These are phyloP conservation scores for Globisporangium irregulare DNA, from an alignment of 352 stramenopile species.

Conservation along the genomic window DNA sequence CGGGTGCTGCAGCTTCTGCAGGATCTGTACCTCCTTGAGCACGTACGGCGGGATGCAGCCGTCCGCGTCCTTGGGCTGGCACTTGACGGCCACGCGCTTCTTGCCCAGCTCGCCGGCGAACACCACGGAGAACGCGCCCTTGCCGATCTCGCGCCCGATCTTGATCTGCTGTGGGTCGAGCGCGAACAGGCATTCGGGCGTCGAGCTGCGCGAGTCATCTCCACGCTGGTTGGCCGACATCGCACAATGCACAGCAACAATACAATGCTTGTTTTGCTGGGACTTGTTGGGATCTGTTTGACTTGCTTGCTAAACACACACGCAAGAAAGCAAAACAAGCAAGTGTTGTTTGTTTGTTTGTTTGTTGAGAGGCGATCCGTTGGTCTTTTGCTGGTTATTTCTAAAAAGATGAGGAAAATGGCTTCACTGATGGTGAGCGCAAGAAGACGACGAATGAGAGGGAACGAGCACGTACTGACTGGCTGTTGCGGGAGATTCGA, in stretches of 20 bases:
- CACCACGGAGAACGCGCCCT: conserved; percentile 82
- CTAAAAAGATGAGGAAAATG: conserved; percentile 3
- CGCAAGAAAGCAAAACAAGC: neutral
- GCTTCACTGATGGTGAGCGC: conserved; percentile 14
- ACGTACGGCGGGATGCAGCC: conserved; percentile 73
- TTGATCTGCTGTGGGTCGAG: conserved; percentile 61
- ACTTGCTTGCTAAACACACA: conserved; percentile 4
- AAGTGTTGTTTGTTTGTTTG: conserved; percentile 6
- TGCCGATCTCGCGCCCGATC: conserved; percentile 81
- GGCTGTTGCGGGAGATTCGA: conserved; percentile 4
- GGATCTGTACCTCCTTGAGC: conserved; percentile 72
- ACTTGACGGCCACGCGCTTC: conserved; percentile 80
- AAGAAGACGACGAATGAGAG: conserved; percentile 5
- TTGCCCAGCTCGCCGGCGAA: conserved; percentile 71
- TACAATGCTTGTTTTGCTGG: conserved; percentile 2
- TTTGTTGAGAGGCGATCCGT: neutral
- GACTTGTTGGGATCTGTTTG: neutral
- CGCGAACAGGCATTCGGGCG: conserved; percentile 37
- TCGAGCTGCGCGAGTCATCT: conserved; percentile 21
- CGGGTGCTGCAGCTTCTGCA: conserved; percentile 61
- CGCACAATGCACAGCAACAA: neutral
- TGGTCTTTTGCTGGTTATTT: neutral
- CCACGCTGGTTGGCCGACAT: conserved; percentile 35
- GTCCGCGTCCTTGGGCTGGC: conserved; percentile 74
- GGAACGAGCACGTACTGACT: conserved; percentile 1